Evolutionary conservation across 2,329 filamentous ascomycete genomes (phyloP).

Genomic region (Tothia fuscella): DNA sequence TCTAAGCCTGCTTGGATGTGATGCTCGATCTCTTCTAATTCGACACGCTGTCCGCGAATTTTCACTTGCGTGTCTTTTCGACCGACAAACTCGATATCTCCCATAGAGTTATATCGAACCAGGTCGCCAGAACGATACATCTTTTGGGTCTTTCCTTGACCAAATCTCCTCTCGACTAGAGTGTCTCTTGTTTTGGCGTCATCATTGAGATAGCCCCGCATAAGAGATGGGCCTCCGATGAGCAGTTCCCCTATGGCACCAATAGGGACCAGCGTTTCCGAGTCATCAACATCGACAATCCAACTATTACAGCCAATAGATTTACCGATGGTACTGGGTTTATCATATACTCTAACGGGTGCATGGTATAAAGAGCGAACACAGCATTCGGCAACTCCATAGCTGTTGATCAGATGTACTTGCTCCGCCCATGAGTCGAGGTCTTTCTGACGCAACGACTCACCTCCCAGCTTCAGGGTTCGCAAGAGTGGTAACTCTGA

Average conservation of each 20-base stretch:
- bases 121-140: conserved; percentile 83
- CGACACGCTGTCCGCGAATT: conserved; percentile 73
- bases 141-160: conserved; percentile 17
- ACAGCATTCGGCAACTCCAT: conserved; percentile 52
- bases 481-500: conserved; percentile 19
- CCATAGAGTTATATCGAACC: conserved; percentile 66
- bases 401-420: conserved; percentile 26
- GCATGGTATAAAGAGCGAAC: conserved; percentile 86
- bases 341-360: conserved; percentile 44
- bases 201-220: conserved; percentile 73
- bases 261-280: conserved; percentile 60
- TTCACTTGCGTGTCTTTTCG: conserved; percentile 87
- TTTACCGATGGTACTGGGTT: conserved; percentile 44
- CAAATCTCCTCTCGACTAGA: conserved; percentile 43
- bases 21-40: conserved; percentile 84
- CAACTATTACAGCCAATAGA: conserved; percentile 69
- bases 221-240: conserved; percentile 73
- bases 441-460: conserved; percentile 23
- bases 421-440: conserved; percentile 25
- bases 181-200: conserved; percentile 53
- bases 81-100: conserved; percentile 76
- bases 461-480: conserved; percentile 21
- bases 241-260: conserved; percentile 77
- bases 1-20: conserved; percentile 71
- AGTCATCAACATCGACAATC: conserved; percentile 58